Evolutionary conservation across 1,139 yeast genomes (phyloP).

Genomic region (Geotrichum cucujoidarum): DNA sequence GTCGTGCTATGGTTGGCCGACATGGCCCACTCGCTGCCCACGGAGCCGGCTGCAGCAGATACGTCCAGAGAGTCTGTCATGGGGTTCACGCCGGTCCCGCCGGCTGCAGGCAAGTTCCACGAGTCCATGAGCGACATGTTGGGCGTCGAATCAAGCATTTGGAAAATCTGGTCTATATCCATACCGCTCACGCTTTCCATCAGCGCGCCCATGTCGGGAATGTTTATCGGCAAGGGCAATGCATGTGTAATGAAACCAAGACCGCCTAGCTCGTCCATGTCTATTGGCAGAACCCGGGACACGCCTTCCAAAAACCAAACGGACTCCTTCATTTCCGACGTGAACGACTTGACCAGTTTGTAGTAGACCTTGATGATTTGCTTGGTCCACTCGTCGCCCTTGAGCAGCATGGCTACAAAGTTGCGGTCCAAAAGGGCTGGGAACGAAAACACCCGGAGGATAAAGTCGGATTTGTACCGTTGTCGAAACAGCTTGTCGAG

Average conservation of each 20-base stretch:
- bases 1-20: not conserved
- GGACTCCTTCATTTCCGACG: slow-evolving; percentile 78
- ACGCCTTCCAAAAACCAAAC: slow-evolving; percentile 98
- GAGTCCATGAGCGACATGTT: not conserved
- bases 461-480: slow-evolving; percentile 77
- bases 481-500: slow-evolving; percentile 75
- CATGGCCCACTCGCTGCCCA: not conserved
- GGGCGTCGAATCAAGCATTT: not conserved
- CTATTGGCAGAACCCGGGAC: slow-evolving; percentile 58
- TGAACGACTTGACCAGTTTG: slow-evolving; percentile 70
- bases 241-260: slow-evolving; percentile 29
- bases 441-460: slow-evolving; percentile 82
- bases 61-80: not conserved
- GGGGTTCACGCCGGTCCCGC: too few relatives aligned
- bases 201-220: not conserved
- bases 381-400: slow-evolving; percentile 84
- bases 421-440: slow-evolving; percentile 85
- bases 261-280: slow-evolving; percentile 39
- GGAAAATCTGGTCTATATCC: not conserved
- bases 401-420: slow-evolving; percentile 68
- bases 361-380: slow-evolving; percentile 85
- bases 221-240: not conserved
- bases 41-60: not conserved
- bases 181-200: not conserved
- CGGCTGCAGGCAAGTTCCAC: not conserved